A percentile compares a stretch with the other conserved stretches of the same genome.
Conservation (phyloP, 768 basidiomycete species). For the Agaricus blazei region DNA sequence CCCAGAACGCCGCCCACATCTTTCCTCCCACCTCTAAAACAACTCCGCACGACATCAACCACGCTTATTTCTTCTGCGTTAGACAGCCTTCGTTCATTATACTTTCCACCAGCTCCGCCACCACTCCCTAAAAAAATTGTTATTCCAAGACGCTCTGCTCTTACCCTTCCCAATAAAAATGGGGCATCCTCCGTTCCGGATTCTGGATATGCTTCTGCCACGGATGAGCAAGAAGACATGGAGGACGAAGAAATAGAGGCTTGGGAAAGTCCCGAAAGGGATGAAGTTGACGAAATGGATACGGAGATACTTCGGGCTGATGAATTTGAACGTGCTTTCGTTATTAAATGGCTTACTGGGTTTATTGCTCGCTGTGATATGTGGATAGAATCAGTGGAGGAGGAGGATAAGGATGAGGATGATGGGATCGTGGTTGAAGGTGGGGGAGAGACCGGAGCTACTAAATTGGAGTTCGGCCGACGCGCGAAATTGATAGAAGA, state of each 20-base stretch:
- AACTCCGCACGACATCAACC: constrained; percentile 36
- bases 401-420: not conserved
- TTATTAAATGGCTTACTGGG: constrained; percentile 73
- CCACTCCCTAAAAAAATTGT: constrained; percentile 22
- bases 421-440: not conserved
- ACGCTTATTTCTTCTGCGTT: constrained; percentile 38
- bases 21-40: constrained; percentile 53
- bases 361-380: constrained; percentile 55
- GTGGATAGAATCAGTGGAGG: constrained; percentile 33
- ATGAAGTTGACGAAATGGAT: constrained; percentile 21
- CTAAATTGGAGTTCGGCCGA: constrained; percentile 28
- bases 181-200: constrained; percentile 47
- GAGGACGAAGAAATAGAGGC: constrained; percentile 18
- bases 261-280: constrained; percentile 1
- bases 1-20: constrained; percentile 35
- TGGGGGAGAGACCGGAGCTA: constrained; percentile 12
- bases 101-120: constrained; percentile 36
- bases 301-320: constrained; percentile 53
- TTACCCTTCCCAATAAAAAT: constrained; percentile 25
- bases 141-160: constrained; percentile 21
- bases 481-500: constrained; percentile 47
- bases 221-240: constrained; percentile 45
- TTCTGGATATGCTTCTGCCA: constrained; percentile 76
- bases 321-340: constrained; percentile 57
- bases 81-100: constrained; percentile 31